Base-by-base conservation (phyloP, 495 filamentous ascomycete species). In the Mytilinidion resinicola region DNA sequence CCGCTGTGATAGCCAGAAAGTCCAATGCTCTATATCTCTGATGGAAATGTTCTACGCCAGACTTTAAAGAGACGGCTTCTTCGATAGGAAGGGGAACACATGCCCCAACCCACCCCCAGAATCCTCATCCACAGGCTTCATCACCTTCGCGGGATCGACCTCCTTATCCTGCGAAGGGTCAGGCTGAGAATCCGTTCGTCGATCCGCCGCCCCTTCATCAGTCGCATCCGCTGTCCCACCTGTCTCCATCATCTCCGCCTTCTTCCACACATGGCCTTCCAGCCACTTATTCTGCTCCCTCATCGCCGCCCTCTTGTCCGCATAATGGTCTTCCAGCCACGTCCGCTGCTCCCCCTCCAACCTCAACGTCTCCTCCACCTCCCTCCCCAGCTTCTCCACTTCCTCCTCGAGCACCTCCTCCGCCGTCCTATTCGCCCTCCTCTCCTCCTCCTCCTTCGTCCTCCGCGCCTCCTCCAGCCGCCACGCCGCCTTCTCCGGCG, bases 391-490 rank as follows among this genome's bases (percentile, higher is more conserved):
- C 62, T 71, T 69, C 14, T 72, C 70, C 10, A 75, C 67, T 51
- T 72, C 71, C 17, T 72, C 71, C 51, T 75, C 61, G n/a, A 75
- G 51, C 34, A 67, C 66, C 62, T 87, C 80, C 57, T 88, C 83
- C 48, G 76, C 75, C 21, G 41, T 63, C 52, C 62, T 69, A 56
- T 55, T 50, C 17, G 50, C 19, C 49, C 50, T 44, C 25, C 25
- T 30, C 25, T 30, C 25, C 49, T 72, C 61, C 53, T 71, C 60
- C 33, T 74, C 63, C 9, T 75, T 76, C 30, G 48, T 9, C 53
- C 57, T 61, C 37, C 61, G 33, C 48, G n/a, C 53, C 46, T 37
- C 44, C 34, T 53, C 17, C 14, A 15, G 17, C 21, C 47, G 17
- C 52, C 61, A 53, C 21, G 21, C 33, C 44, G 59, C 37, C 43